Evolutionary conservation across 352 stramenopile genomes (phyloP), one percentile per base, ranked within the genome.

Genomic region (Saprolegnia parasitica): DNA sequence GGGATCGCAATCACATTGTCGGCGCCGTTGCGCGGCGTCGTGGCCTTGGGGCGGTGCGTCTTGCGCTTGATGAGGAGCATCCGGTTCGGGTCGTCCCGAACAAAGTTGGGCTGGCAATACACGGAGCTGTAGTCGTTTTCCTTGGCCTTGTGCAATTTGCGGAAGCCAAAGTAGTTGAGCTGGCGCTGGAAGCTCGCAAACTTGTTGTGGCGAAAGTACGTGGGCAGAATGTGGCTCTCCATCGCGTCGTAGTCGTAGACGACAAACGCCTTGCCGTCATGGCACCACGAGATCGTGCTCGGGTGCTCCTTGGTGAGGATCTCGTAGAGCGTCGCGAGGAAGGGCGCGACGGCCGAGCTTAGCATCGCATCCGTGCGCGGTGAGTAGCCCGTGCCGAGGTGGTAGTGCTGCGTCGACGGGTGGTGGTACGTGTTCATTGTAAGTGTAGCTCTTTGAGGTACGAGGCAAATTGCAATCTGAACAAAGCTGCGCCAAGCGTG

Each of bases 171-270:
- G 74, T 96, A 96, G 72, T 92, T 95, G 47, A 96, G 78, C 70
- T 96, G 87, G 9, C 89, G 81, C 63, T 92, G 84, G 54, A 96
- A 88, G n/a, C 84, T 94, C 10, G 92, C 86, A 77, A 97, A 97
- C 74, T 92, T 96, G 72, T 84, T 78, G 76, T 98, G 92, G 72
- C 97, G 97, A 74, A 98, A 98, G 80, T 97, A 98, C 71, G 88
- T 89, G 24, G 90, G 90, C 16, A 98, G 77, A 52, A 98, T 80
- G 39, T 87, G 74, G 16, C 86, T 46, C 58, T 88, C 78, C 15
- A 89, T 83, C 3, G 77, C 76, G 56, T 80, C 76, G 56, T 77
- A 86, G 71, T 87, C 66, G 70, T 81, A 81, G 68, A 92, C 81
- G 72, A 85, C 80, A 70, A 94, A 93, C 68, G 79, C 77, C 13